These are phyloP conservation scores for Mrakiaceae sp. DNA, from an alignment of 1,284 basidiomycete species.

Conservation along the genomic window DNA sequence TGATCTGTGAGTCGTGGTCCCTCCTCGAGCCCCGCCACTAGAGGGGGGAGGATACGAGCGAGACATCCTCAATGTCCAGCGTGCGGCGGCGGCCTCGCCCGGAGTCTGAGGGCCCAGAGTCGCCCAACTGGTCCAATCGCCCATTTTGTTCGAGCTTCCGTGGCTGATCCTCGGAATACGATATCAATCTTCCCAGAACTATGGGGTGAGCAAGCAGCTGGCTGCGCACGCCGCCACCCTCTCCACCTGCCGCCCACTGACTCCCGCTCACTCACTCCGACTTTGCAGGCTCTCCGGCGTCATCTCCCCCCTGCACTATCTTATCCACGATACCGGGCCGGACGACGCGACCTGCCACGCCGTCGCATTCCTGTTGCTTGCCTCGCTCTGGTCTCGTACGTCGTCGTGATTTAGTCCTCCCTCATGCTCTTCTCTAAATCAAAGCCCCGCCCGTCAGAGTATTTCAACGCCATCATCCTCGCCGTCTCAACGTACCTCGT, in stretches of 20 bases:
- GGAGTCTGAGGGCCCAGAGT: no score
- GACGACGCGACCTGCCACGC: background rate
- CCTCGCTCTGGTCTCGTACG: conserved; percentile 12
- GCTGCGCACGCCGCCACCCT: background rate
- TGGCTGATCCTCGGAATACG: no score
- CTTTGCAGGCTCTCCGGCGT: conserved; percentile 4
- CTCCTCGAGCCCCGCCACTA: background rate
- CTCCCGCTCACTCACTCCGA: background rate
- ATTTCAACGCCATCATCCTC: conserved; percentile 9
- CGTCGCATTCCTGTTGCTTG: conserved; percentile 5
- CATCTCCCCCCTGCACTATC: conserved; percentile 12
- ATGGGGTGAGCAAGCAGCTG: conserved; percentile 4
- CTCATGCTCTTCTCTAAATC: background rate
- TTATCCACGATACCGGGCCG: background rate
- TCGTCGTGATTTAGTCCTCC: background rate
- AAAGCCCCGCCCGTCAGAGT: background rate
- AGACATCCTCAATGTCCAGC: no score
- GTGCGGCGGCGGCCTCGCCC: no score
- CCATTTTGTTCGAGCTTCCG: background rate
- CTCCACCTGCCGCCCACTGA: background rate
- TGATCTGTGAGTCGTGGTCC: conserved; percentile 8
- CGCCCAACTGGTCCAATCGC: no score
- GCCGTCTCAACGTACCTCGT: conserved; percentile 7
- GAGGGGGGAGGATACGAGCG: no score
- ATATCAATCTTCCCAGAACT: background rate